Percentiles rank a stretch among this genome's conserved stretches.
phyloP scores from a whole-genome alignment of 2,329 filamentous ascomycete species.

The Pezicula carpinea region DNA sequence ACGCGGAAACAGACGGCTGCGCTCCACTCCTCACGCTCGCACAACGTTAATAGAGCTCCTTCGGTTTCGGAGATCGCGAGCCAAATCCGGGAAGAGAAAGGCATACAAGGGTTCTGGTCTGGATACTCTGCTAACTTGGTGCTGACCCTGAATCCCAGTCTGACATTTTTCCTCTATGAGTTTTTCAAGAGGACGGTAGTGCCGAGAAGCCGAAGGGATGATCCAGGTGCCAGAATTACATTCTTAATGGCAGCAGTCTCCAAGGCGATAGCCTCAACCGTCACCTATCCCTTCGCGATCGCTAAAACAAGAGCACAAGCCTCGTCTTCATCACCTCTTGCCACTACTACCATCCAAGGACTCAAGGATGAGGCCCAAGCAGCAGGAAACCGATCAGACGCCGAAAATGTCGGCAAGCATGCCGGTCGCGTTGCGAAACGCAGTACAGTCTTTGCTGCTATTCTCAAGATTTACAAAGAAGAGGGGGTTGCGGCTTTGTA shows the following conservation, averaged over 20 bases:
- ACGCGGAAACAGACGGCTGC: conserved; percentile 73
- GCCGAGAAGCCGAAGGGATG: conserved; percentile 43
- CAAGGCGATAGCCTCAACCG: conserved; percentile 69
- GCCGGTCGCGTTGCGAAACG: conserved; percentile 24
- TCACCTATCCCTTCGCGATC: conserved; percentile 82
- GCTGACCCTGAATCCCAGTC: conserved; percentile 77
- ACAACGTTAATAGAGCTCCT: conserved; percentile 9
- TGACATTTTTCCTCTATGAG: conserved; percentile 82
- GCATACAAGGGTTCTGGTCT: conserved; percentile 75
- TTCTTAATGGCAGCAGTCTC: conserved; percentile 70
- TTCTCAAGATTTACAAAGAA: conserved; percentile 50
- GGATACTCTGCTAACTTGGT: conserved; percentile 79
- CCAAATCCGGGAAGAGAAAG: conserved; percentile 64
- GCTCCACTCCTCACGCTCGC: conserved; percentile 37
- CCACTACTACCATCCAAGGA: conserved; percentile 25
- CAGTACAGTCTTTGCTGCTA: conserved; percentile 57
- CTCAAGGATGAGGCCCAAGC: conserved; percentile 23
- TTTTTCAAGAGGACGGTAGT: conserved; percentile 59
- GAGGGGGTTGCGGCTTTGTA: conserved; percentile 71
- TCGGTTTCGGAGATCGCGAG: conserved; percentile 52
- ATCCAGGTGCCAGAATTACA: conserved; percentile 48
- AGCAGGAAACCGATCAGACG: conserved; percentile 28
- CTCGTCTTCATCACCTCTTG: conserved; percentile 34
- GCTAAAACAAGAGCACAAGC: conserved; percentile 78
- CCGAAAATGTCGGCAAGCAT: conserved; percentile 16